Conservation (phyloP, 2,329 filamentous ascomycete species). For the Pyrenophora seminiperda region DNA sequence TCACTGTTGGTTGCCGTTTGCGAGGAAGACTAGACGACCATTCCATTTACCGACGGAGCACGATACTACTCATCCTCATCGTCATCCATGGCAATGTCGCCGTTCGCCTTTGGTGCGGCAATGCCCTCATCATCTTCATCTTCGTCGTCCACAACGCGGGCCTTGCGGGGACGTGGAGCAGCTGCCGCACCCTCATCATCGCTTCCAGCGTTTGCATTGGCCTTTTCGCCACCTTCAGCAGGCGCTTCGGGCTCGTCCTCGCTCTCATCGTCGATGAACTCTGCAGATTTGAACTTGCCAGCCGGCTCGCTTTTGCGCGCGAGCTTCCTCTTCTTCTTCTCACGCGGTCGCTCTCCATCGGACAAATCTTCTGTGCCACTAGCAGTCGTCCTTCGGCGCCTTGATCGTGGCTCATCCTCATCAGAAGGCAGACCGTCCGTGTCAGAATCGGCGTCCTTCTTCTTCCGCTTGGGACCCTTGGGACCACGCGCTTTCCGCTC, state of each 20-base stretch:
- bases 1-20: too few relatives aligned
- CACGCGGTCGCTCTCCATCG: constrained; percentile 64
- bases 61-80: constrained; percentile 37
- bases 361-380: constrained; percentile 50
- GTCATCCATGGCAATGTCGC: constrained; percentile 35
- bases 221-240: constrained; percentile 25
- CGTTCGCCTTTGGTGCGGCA: constrained; percentile 28
- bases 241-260: constrained; percentile 35
- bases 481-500: constrained; percentile 58
- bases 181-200: constrained; percentile 34
- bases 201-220: constrained; percentile 13
- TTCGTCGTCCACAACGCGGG: constrained; percentile 42
- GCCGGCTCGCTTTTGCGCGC: constrained; percentile 56
- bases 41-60: neutral
- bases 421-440: constrained; percentile 47
- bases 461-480: constrained; percentile 60
- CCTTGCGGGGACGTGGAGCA: constrained; percentile 37
- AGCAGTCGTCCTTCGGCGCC: constrained; percentile 44
- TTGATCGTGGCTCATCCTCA: constrained; percentile 47
- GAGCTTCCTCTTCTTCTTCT: constrained; percentile 67
- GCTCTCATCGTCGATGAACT: constrained; percentile 77
- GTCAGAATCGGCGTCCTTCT: constrained; percentile 62
- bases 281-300: constrained; percentile 82
- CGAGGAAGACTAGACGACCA: neutral
- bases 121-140: constrained; percentile 38